Percentiles rank a stretch among this genome's conserved stretches.
phyloP scores from a whole-genome alignment of 1,284 basidiomycete species.

The Sanghuangporus sanghuang region DNA sequence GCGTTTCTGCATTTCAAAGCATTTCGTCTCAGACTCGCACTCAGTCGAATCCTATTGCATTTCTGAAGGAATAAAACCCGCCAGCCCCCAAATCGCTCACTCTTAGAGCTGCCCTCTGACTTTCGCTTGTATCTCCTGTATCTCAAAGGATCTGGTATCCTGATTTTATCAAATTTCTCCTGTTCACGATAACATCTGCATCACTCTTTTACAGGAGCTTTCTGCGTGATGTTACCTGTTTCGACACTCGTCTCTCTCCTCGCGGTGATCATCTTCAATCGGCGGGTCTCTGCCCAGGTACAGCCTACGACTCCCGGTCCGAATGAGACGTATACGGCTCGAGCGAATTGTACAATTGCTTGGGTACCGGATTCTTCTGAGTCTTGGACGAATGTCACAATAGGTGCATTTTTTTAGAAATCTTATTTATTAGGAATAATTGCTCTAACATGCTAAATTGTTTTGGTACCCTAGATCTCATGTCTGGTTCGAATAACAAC shows the following conservation, averaged over 20 bases:
- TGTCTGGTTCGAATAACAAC: slow-evolving; percentile 36
- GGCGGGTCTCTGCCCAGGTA: slow-evolving; percentile 23
- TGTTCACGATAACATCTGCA: background rate
- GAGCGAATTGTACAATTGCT: slow-evolving; percentile 27
- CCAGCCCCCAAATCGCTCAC: background rate
- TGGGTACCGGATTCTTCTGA: slow-evolving; percentile 29
- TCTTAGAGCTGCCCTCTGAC: background rate
- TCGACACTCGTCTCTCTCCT: slow-evolving; percentile 10
- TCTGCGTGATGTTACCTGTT: background rate
- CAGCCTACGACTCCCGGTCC: slow-evolving; percentile 36
- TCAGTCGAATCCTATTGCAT: background rate
- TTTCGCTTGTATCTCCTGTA: background rate
- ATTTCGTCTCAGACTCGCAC: background rate
- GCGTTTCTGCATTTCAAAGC: background rate
- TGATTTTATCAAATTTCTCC: background rate
- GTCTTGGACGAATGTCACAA: slow-evolving; percentile 34
- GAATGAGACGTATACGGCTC: slow-evolving; percentile 31
- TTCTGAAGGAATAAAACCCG: background rate
- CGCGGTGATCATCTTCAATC: background rate
- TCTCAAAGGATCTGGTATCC: slow-evolving; percentile 9
- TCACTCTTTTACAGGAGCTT: no score
- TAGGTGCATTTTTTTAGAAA: slow-evolving; percentile 26
- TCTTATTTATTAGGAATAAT: background rate
- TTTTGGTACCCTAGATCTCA: slow-evolving; percentile 27
- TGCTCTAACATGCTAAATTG: background rate